Percentiles rank a stretch among this genome's conserved stretches.
Evolutionary conservation across 1,284 basidiomycete genomes (phyloP).

Genomic region (Apiotrichum sp.): DNA sequence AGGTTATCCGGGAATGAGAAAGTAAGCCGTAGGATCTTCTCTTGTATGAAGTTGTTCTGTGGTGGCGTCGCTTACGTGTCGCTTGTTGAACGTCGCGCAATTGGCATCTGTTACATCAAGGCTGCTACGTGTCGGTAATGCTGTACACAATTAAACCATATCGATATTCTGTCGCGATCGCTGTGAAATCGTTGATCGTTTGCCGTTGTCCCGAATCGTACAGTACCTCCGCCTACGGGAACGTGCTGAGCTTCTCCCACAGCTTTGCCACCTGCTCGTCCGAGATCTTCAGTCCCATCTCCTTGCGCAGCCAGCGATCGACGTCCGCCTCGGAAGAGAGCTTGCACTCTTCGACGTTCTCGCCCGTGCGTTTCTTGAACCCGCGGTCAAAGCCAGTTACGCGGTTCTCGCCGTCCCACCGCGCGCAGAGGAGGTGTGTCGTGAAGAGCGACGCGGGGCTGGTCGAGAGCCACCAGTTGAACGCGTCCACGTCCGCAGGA

Average conservation of each 20-base stretch:
- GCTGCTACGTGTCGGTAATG: no score
- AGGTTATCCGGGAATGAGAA: no score
- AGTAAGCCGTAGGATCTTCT: no score
- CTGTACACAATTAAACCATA: no score
- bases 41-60: no score
- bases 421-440: background rate
- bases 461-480: conserved; percentile 15
- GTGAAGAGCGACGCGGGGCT: conserved; percentile 3
- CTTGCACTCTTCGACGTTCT: background rate
- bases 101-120: no score
- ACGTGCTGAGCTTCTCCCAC: conserved; percentile 1
- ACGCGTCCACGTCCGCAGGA: conserved; percentile 5
- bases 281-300: conserved; percentile 1
- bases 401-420: conserved; percentile 8
- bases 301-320: background rate
- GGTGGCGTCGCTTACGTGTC: no score
- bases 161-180: no score
- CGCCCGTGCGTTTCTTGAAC: conserved; percentile 3
- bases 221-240: no score
- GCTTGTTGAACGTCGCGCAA: no score
- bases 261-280: background rate
- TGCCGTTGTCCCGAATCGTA: no score
- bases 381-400: conserved; percentile 1
- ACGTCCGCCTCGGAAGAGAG: background rate
- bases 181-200: no score